phyloP scores from a whole-genome alignment of 2,329 filamentous ascomycete species.

The Xylaria hypoxylon region DNA sequence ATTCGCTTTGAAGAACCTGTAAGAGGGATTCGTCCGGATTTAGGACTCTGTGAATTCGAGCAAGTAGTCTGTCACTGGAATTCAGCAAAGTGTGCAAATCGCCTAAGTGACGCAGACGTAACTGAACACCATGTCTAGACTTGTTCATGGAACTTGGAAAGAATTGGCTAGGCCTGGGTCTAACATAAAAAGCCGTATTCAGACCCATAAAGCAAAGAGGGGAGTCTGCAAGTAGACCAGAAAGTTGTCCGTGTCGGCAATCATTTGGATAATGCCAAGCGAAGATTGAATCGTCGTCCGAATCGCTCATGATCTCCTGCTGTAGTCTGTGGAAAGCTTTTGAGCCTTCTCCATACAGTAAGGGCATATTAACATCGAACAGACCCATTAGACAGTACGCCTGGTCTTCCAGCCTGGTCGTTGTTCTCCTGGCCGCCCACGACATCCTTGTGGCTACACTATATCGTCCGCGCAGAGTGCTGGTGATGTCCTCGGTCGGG shows the following conservation, averaged over 20 bases:
- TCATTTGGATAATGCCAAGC: neutral
- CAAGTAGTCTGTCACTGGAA: too few relatives aligned
- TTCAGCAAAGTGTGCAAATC: too few relatives aligned
- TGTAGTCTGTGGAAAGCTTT: neutral
- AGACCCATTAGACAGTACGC: neutral
- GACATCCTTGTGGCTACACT: neutral
- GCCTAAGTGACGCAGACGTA: neutral
- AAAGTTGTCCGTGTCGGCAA: neutral
- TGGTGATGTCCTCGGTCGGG: neutral
- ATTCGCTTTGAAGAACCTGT: neutral
- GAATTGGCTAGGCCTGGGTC: neutral
- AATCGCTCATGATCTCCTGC: neutral
- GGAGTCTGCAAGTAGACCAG: neutral
- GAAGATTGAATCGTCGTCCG: conserved; percentile 1
- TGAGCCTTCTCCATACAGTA: neutral
- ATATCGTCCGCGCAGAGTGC: neutral
- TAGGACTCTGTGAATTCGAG: too few relatives aligned
- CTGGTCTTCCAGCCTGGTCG: neutral
- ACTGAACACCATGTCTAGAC: neutral
- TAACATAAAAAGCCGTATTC: neutral
- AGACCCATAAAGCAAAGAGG: neutral
- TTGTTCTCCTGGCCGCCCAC: neutral
- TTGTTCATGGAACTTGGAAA: neutral
- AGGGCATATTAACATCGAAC: too few relatives aligned
- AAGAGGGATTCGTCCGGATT: neutral